Conservation (phyloP, 2,329 filamentous ascomycete genomes). For the Neocatenulostroma microsporum region DNA sequence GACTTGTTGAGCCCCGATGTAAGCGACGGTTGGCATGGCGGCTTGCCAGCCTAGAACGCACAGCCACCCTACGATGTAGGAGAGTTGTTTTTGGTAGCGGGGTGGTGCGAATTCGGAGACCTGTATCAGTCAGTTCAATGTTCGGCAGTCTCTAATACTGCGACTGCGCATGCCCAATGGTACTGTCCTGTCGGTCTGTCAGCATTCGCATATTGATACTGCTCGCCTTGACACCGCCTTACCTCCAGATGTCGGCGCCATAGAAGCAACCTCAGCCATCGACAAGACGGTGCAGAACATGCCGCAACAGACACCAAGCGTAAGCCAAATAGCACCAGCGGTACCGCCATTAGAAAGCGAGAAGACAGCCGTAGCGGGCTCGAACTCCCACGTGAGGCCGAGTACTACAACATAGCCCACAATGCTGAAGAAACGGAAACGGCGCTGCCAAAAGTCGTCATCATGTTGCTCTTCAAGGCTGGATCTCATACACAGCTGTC, state of each 20-base stretch:
- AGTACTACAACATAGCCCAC: constrained; percentile 23
- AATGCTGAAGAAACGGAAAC: constrained; percentile 24
- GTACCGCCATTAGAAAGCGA: constrained; percentile 42
- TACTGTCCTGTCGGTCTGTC: too few relatives aligned
- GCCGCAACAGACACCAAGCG: constrained; percentile 17
- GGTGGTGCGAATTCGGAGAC: constrained; percentile 40
- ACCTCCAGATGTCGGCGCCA: constrained; percentile 51
- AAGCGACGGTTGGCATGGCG: constrained; percentile 22
- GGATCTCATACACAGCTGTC: too few relatives aligned
- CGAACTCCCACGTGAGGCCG: constrained; percentile 21
- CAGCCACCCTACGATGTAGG: constrained; percentile 44
- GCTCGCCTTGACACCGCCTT: too few relatives aligned
- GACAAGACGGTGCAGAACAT: constrained; percentile 18
- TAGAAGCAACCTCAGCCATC: constrained; percentile 41
- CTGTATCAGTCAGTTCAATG: constrained; percentile 52
- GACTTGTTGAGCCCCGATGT: constrained; percentile 22
- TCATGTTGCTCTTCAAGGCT: too few relatives aligned
- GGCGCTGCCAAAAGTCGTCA: too few relatives aligned
- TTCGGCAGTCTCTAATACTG: too few relatives aligned
- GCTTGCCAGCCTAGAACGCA: constrained; percentile 26
- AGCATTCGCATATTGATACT: too few relatives aligned
- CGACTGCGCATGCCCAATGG: constrained; percentile 1
- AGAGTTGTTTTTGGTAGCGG: constrained; percentile 50
- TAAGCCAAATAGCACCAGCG: constrained; percentile 46
- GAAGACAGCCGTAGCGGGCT: constrained; percentile 13